phyloP scores from a whole-genome alignment of 2,329 filamentous ascomycete genomes.

The Fusarium camptoceras region DNA sequence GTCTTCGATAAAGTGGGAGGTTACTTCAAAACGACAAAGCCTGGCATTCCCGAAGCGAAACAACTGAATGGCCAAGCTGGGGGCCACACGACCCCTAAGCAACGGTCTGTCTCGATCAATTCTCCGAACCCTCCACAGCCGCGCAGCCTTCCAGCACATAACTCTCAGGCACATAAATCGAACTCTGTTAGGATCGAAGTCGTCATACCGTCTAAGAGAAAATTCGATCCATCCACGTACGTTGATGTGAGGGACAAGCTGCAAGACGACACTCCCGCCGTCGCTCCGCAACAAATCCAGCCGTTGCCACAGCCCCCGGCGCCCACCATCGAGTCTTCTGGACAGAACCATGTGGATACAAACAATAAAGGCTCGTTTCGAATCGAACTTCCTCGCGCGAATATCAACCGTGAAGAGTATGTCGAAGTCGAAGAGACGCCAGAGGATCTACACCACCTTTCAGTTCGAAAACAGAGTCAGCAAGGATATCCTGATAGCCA shows the following conservation, averaged over 20 bases:
- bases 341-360: slow-evolving; percentile 9
- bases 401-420: slow-evolving; percentile 66
- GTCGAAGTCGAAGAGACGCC: slow-evolving; percentile 59
- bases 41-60: slow-evolving; percentile 47
- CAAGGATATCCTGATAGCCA: slow-evolving; percentile 64
- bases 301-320: slow-evolving; percentile 14
- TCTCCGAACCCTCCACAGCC: slow-evolving; percentile 33
- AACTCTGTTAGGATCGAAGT: slow-evolving; percentile 60
- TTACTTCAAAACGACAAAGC: slow-evolving; percentile 56
- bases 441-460: slow-evolving; percentile 61
- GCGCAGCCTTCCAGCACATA: slow-evolving; percentile 31
- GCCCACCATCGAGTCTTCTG: slow-evolving; percentile 11
- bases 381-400: slow-evolving; percentile 60
- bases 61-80: slow-evolving; percentile 53
- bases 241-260: slow-evolving; percentile 48
- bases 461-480: slow-evolving; percentile 65
- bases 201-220: slow-evolving; percentile 58
- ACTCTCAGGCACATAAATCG: slow-evolving; percentile 49
- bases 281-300: slow-evolving; percentile 21
- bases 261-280: slow-evolving; percentile 35
- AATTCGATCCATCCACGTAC: slow-evolving; percentile 54
- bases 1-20: slow-evolving; percentile 57
- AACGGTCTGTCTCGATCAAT: slow-evolving; percentile 36
- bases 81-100: slow-evolving; percentile 36
- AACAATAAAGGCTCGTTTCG: slow-evolving; percentile 51